Evolutionary conservation across 176 grass and related monocot genomes (phyloP), one percentile per base, ranked within the genome.

Genomic region (Neostapfia colusana): DNA sequence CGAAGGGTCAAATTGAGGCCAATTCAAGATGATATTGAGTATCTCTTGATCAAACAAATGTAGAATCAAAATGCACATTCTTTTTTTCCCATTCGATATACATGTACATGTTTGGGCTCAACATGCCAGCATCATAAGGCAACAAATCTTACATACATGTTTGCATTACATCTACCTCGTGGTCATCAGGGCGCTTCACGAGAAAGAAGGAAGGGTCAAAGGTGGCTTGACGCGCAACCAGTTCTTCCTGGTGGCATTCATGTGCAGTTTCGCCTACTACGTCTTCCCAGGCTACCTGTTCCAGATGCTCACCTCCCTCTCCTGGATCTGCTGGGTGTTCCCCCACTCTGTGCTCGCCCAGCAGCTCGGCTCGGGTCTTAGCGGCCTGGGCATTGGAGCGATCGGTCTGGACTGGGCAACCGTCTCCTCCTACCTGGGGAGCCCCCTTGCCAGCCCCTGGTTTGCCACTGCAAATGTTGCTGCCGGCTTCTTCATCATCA

Each of bases 401-500:
- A 72, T 93, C 1, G 88, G 94, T 1, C 86, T 97, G 0, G 94
- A 97, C 85, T 97, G 94, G 94, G 89, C 91, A 4, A 77, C 75
- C 3, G 53, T 93, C 50, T 97, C 91, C 74, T 84, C 91, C 10
- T 97, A 97, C 81, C 79, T 97, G 5, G 88, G 88, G 10, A 97
- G 94, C 57, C 94, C 94, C 6, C 94, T 97, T 15, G 94, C 94
- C 57, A 97, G 95, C 81, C 95, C 95, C 39, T 93, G 94, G 94
- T 97, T 97, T 1, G 94, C 94, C 63, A 97, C 91, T 16, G 94
- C 89, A 9, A 97, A 97, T 31, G 39, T 97, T 21, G 94, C 84
- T 3, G 94, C 82, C 1, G 91, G 94, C 48, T 97, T 93, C 74
- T 54, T 91, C 31, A 11, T 91, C 66, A 45, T 89, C 31, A 88